phyloP scores from a whole-genome alignment of 768 basidiomycete species.

The Lactifluus pinguis region DNA sequence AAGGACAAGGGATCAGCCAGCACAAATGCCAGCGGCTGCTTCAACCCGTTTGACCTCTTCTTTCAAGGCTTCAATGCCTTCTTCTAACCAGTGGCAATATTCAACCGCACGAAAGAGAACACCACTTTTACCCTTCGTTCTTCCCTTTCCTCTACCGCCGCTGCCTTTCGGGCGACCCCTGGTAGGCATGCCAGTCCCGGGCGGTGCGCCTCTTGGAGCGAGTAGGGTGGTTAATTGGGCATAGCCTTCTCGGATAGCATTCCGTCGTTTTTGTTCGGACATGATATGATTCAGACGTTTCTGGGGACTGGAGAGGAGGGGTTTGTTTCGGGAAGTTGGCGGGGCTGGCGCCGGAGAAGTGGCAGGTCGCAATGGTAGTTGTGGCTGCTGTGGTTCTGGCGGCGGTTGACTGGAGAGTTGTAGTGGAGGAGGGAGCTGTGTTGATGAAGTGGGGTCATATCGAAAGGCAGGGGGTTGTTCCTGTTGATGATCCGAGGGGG shows the following conservation, averaged over 20 bases:
- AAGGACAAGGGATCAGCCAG: constrained; percentile 2
- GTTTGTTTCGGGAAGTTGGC: constrained; percentile 37
- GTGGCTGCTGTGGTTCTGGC: neutral
- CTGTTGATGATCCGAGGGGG: constrained; percentile 3
- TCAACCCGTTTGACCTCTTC: constrained; percentile 64
- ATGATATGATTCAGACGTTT: constrained; percentile 90
- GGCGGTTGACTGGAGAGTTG: neutral
- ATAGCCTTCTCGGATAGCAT: constrained; percentile 86
- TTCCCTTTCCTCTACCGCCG: constrained; percentile 44
- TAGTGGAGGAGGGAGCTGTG: neutral
- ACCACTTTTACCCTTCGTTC: constrained; percentile 82
- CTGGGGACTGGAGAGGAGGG: constrained; percentile 73
- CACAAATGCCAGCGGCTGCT: constrained; percentile 49
- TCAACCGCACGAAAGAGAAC: constrained; percentile 82
- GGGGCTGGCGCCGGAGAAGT: constrained; percentile 16
- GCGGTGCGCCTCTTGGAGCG: constrained; percentile 65
- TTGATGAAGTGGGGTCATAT: constrained; percentile 10
- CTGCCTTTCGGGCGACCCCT: constrained; percentile 76
- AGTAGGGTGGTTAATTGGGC: constrained; percentile 76
- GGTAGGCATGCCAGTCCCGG: constrained; percentile 59
- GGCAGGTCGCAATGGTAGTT: constrained; percentile 5
- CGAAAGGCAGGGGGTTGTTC: constrained; percentile 4
- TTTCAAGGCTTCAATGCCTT: constrained; percentile 61
- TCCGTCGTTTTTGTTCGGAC: constrained; percentile 89
- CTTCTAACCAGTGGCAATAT: constrained; percentile 80